phyloP scores from a whole-genome alignment of 352 stramenopile species.

The Globisporangium spiculum region DNA sequence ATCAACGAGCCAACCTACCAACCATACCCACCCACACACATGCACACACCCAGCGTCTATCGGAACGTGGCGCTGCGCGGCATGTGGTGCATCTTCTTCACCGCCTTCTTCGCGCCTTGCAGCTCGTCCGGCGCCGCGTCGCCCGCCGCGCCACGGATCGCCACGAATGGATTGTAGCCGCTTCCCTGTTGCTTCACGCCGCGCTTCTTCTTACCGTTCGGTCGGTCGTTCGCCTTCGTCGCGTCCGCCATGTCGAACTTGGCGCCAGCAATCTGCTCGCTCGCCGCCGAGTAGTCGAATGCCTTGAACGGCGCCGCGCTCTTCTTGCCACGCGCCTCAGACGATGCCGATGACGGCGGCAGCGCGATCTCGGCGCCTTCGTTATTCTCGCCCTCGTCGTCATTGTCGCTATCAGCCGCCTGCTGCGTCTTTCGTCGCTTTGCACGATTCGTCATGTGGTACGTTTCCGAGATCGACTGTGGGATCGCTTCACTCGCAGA shows the following conservation, averaged over 20 bases:
- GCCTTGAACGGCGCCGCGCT: constrained; percentile 24
- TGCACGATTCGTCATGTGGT: constrained; percentile 60
- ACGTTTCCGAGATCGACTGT: constrained; percentile 74
- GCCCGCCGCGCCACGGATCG: constrained; percentile 38
- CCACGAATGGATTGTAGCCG: constrained; percentile 80
- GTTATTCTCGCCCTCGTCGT: constrained; percentile 11
- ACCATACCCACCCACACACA: constrained; percentile 20
- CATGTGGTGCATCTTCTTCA: constrained; percentile 84
- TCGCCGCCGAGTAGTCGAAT: constrained; percentile 62
- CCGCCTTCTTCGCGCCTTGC: constrained; percentile 36
- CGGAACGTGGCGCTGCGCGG: constrained; percentile 80
- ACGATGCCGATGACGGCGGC: neutral
- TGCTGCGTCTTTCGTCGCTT: constrained; percentile 61
- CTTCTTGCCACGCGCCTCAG: constrained; percentile 3
- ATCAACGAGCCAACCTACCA: constrained; percentile 1
- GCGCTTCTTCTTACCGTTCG: constrained; percentile 24
- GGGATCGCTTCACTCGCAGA: constrained; percentile 29
- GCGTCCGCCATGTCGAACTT: constrained; percentile 46
- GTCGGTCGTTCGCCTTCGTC: constrained; percentile 24
- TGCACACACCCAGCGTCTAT: constrained; percentile 28
- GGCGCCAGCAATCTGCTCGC: constrained; percentile 34
- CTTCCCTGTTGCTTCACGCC: constrained; percentile 40
- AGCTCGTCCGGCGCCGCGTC: constrained; percentile 20
- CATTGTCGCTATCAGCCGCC: neutral
- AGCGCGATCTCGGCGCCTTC: constrained; percentile 2